phyloP scores from a whole-genome alignment of 2,329 filamentous ascomycete genomes.

The Aspergillus terreus region DNA sequence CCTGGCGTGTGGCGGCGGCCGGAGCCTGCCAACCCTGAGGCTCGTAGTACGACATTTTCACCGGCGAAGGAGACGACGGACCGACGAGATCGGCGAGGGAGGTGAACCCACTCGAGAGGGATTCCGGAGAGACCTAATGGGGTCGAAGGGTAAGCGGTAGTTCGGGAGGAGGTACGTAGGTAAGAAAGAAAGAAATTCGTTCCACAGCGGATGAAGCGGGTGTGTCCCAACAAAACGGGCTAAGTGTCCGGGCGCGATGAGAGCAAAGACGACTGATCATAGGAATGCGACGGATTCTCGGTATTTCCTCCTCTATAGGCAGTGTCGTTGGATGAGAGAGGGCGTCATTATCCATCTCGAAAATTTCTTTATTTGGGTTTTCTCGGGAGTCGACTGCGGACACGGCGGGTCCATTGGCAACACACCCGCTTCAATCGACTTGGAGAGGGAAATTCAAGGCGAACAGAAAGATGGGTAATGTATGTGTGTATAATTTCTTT shows the following conservation, averaged over 20 bases:
- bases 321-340: not conserved
- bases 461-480: not conserved
- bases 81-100: constrained; percentile 16
- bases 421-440: not conserved
- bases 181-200: not conserved
- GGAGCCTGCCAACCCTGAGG: constrained; percentile 61
- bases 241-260: not conserved
- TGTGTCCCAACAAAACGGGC: not conserved
- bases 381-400: constrained; percentile 2
- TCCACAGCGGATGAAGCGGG: not conserved
- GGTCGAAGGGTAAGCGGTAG: constrained; percentile 18
- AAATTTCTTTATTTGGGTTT: not conserved
- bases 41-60: constrained; percentile 66
- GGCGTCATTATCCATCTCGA: not conserved
- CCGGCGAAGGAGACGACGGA: constrained; percentile 15
- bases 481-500: not conserved
- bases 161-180: not conserved
- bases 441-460: not conserved
- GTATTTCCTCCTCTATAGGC: not conserved
- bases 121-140: constrained; percentile 23
- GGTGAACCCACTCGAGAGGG: constrained; percentile 21
- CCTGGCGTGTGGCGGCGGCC: constrained; percentile 53
- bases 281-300: not conserved
- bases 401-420: constrained; percentile 2
- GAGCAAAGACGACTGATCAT: not conserved